Conservation (phyloP, 495 filamentous ascomycete species). For the Xylaria acuta region DNA sequence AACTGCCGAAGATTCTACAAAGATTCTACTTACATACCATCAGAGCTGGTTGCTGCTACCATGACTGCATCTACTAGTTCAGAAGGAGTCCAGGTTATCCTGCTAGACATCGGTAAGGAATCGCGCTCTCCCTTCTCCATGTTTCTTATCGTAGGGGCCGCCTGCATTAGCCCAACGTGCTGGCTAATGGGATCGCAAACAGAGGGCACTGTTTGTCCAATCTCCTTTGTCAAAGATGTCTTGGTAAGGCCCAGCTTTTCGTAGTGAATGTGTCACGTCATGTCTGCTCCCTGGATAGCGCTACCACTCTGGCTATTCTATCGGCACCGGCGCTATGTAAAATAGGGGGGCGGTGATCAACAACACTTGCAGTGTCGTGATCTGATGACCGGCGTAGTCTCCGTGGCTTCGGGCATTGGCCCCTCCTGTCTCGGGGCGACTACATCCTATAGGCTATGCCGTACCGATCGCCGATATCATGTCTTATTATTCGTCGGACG, state of each 20-base stretch:
- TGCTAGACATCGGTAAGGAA: slow-evolving; percentile 59
- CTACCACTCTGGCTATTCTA: slow-evolving; percentile 9
- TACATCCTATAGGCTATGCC: slow-evolving; percentile 14
- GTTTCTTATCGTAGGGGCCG: slow-evolving; percentile 30
- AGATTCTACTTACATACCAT: slow-evolving; percentile 17
- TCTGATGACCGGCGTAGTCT: slow-evolving; percentile 13
- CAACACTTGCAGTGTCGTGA: background rate
- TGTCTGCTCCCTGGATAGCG: slow-evolving; percentile 14
- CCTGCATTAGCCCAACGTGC: slow-evolving; percentile 42
- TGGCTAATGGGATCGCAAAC: slow-evolving; percentile 48
- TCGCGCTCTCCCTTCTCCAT: slow-evolving; percentile 32
- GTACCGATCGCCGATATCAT: slow-evolving; percentile 11
- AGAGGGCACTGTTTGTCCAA: slow-evolving; percentile 76
- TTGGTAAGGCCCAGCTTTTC: slow-evolving; percentile 58
- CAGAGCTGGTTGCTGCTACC: slow-evolving; percentile 26
- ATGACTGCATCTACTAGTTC: slow-evolving; percentile 37
- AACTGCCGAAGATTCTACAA: slow-evolving; percentile 15
- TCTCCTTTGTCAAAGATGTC: slow-evolving; percentile 74
- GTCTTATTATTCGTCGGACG: slow-evolving; percentile 14
- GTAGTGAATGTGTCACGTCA: slow-evolving; percentile 7
- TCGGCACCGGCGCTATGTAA: slow-evolving; percentile 12
- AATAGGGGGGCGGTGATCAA: slow-evolving; percentile 15
- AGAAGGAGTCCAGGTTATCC: slow-evolving; percentile 47
- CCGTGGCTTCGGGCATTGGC: slow-evolving; percentile 14
- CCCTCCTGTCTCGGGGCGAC: slow-evolving; percentile 8